Base-by-base conservation (phyloP, 1,284 basidiomycete genomes). In the Gomphus bonarii region DNA sequence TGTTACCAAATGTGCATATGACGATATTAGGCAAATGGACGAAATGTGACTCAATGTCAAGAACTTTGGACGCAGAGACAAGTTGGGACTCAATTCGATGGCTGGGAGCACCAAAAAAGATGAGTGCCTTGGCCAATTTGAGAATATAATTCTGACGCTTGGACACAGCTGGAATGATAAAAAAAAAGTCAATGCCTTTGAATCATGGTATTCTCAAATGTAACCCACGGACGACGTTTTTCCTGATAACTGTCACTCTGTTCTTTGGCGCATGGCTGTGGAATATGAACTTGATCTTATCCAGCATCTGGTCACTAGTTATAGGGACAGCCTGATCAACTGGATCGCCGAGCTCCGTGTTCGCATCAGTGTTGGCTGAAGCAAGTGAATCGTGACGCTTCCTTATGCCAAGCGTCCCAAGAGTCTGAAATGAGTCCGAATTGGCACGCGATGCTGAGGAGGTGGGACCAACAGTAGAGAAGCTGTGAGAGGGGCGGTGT, bases 51-150 rank as follows among this genome's bases (percentile, higher is more conserved):
- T 75, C 67, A 69, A 83, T 70, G 48, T 78, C 72, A 25, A 86
- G 73, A 33, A 78, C 75, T 5, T 70, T 67, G 6, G 81, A 76
- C 1, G 79, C 78, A 1, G 75, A 72, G 47, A 73, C 72, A 11
- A 95, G 76, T 67, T 92, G 91, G 1, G 85, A 82, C 69, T 92
- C 88, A 63, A 92, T 85, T 33, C 91, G 78, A 69, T 94, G 91
- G 28, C 89, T 91, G 3, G 91, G 91, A 20, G 91, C 87, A 20
- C 91, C 91, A 66, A 88, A 91, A 3, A 78, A 75, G 64, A 95
- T 77, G 43, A 95, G 75, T 10, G 87, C 86, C 68, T 87, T 89
- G 25, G 88, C 86, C 30, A 94, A 77, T 64, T 84, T 84, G 59
- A 92, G 72, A 28, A 93, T 78, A 69, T 93, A 93, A 59, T 84